Percentiles rank a stretch among this genome's conserved stretches.
Evolutionary conservation across 225 moss, liverwort and hornwort genomes (phyloP).

Genomic region (Bryum argenteum): DNA sequence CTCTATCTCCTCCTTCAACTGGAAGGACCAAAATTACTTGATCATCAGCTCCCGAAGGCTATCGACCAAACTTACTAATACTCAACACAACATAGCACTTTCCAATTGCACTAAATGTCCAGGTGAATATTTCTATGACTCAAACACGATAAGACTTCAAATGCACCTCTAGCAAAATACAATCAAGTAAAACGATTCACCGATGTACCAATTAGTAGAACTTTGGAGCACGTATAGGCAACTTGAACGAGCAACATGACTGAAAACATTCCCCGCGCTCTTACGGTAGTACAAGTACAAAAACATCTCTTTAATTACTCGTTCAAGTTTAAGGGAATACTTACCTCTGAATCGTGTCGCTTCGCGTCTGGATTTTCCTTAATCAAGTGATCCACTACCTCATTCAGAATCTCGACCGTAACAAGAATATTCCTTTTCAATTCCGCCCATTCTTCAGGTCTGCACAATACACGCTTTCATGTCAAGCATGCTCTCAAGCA

Average conservation of each 20-base stretch:
- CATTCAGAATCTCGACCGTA: slow-evolving; percentile 72
- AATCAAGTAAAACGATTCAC: background rate
- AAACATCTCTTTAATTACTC: background rate
- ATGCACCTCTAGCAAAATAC: slow-evolving; percentile 18
- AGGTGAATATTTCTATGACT: slow-evolving; percentile 23
- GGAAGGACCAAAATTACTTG: slow-evolving; percentile 28
- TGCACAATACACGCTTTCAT: slow-evolving; percentile 31
- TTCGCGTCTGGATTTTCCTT: slow-evolving; percentile 63
- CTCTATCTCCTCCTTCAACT: slow-evolving; percentile 85
- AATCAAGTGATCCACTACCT: slow-evolving; percentile 70
- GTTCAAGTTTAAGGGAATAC: slow-evolving; percentile 12
- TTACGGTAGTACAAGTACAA: slow-evolving; percentile 5
- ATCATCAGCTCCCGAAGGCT: slow-evolving; percentile 16
- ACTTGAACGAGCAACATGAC: slow-evolving; percentile 16
- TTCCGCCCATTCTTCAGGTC: slow-evolving; percentile 59
- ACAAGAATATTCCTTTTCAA: slow-evolving; percentile 67
- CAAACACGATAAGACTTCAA: slow-evolving; percentile 8
- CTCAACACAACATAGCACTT: slow-evolving; percentile 5
- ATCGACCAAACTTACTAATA: background rate
- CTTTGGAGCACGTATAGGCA: slow-evolving; percentile 7
- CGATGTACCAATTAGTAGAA: background rate
- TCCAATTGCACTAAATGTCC: slow-evolving; percentile 16
- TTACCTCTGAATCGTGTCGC: slow-evolving; percentile 45
- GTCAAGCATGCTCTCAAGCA: slow-evolving; percentile 25
- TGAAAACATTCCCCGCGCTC: slow-evolving; percentile 2